These are phyloP conservation scores for Pythium myriotylum DNA, from an alignment of 352 stramenopile species.

Conservation along the genomic window DNA sequence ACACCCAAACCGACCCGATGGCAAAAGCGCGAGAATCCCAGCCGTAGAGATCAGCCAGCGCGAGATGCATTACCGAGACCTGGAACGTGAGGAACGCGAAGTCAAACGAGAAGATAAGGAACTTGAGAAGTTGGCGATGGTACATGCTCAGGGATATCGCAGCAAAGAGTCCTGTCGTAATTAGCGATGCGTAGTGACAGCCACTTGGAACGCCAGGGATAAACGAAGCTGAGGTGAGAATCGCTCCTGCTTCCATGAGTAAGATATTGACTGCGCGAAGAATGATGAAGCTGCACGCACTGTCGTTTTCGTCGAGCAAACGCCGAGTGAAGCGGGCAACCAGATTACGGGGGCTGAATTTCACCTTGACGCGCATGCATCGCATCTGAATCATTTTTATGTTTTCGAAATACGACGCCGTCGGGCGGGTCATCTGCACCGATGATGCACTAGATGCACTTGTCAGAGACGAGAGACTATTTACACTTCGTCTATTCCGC, in stretches of 20 bases:
- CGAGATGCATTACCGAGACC: constrained; percentile 31
- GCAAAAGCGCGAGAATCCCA: constrained; percentile 31
- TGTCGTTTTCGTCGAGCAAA: constrained; percentile 3
- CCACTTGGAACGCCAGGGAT: neutral
- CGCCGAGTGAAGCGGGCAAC: neutral
- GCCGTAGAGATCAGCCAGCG: constrained; percentile 33
- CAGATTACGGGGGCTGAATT: constrained; percentile 18
- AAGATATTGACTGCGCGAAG: neutral
- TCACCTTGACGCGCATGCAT: constrained; percentile 25
- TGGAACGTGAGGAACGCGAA: constrained; percentile 43
- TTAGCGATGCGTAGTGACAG: constrained; percentile 5
- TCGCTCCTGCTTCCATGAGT: constrained; percentile 13
- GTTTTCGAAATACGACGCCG: constrained; percentile 21
- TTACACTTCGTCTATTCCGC: constrained; percentile 2
- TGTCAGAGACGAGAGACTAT: constrained; percentile 8
- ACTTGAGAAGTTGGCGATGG: constrained; percentile 32
- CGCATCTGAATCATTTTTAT: constrained; percentile 30
- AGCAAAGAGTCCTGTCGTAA: constrained; percentile 21
- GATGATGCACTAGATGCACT: constrained; percentile 14
- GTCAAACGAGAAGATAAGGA: constrained; percentile 43
- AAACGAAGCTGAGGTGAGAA: constrained; percentile 14
- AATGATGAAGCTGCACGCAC: neutral
- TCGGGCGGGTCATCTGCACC: constrained; percentile 14
- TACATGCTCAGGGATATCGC: constrained; percentile 13
- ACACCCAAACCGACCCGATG: constrained; percentile 30